Conservation (phyloP, 176 grass and related monocot genomes). For the Phragmites australis region DNA sequence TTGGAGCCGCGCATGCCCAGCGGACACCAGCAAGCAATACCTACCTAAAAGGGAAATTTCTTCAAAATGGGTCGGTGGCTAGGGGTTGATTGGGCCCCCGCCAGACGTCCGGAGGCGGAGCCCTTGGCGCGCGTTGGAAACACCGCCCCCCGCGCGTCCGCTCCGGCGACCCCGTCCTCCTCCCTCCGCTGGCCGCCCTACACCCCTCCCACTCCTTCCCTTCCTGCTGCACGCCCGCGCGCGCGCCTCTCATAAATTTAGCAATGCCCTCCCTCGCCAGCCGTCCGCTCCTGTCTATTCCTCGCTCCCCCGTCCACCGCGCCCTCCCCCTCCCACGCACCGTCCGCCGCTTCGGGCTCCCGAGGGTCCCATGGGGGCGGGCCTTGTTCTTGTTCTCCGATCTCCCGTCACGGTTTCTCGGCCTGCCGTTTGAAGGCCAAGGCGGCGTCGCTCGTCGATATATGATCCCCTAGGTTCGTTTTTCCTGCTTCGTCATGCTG, state of each 20-base stretch:
- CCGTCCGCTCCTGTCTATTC: too few relatives aligned
- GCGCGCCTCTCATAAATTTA: conserved; percentile 41
- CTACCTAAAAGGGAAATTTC: too few relatives aligned
- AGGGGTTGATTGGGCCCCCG: too few relatives aligned
- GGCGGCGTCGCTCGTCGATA: not conserved
- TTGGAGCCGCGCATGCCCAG: too few relatives aligned
- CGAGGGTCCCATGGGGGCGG: not conserved
- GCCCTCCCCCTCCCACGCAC: not conserved
- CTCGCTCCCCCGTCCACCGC: not conserved
- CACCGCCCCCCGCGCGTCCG: too few relatives aligned
- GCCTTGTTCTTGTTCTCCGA: not conserved
- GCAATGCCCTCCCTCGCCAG: conserved; percentile 16
- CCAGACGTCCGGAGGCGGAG: too few relatives aligned
- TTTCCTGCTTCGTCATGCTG: not conserved
- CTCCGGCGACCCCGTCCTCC: not conserved
- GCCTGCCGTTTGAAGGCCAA: not conserved
- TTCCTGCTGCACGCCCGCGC: not conserved
- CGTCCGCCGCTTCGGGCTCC: too few relatives aligned
- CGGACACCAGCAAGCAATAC: too few relatives aligned
- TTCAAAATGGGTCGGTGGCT: too few relatives aligned
- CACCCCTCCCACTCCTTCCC: not conserved
- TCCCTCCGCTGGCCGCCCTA: not conserved
- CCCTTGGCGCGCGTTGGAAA: too few relatives aligned
- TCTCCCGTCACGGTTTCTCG: too few relatives aligned
- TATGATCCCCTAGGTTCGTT: not conserved